phyloP scores from a whole-genome alignment of 2,329 filamentous ascomycete species.

The Zymoseptoria ardabiliae region DNA sequence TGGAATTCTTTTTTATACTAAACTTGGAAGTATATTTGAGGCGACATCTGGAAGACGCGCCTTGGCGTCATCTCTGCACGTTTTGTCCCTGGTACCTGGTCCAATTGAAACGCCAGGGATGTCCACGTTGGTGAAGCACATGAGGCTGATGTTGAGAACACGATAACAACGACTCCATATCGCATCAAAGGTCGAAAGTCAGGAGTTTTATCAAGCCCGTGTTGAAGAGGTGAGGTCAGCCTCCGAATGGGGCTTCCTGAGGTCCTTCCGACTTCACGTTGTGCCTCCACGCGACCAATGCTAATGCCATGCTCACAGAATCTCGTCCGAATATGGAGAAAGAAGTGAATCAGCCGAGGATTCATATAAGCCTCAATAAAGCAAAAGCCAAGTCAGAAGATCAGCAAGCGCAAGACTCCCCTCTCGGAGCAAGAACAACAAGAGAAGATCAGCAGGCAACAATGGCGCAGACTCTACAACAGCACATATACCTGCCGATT shows the following conservation, averaged over 20 bases:
- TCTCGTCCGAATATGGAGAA: neutral
- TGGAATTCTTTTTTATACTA: neutral
- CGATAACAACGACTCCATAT: neutral
- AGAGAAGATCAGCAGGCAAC: neutral
- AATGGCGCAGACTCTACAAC: slow-evolving; percentile 3
- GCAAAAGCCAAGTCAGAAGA: no score
- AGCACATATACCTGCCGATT: slow-evolving; percentile 15
- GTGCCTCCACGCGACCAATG: neutral
- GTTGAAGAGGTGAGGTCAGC: neutral
- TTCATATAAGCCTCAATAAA: no score
- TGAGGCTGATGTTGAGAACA: neutral
- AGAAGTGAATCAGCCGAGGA: no score
- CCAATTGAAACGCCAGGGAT: neutral
- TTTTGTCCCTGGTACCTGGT: neutral
- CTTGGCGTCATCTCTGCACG: neutral
- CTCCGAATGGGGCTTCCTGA: neutral
- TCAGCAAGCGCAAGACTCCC: neutral
- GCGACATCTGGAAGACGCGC: neutral
- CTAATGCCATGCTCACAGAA: neutral
- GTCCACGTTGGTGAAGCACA: neutral
- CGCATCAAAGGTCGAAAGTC: neutral
- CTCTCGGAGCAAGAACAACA: neutral
- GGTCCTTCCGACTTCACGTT: neutral
- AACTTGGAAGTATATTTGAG: neutral
- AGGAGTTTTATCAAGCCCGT: neutral